Evolutionary conservation across 352 stramenopile genomes (phyloP).

Genomic region (Globisporangium barbulae): DNA sequence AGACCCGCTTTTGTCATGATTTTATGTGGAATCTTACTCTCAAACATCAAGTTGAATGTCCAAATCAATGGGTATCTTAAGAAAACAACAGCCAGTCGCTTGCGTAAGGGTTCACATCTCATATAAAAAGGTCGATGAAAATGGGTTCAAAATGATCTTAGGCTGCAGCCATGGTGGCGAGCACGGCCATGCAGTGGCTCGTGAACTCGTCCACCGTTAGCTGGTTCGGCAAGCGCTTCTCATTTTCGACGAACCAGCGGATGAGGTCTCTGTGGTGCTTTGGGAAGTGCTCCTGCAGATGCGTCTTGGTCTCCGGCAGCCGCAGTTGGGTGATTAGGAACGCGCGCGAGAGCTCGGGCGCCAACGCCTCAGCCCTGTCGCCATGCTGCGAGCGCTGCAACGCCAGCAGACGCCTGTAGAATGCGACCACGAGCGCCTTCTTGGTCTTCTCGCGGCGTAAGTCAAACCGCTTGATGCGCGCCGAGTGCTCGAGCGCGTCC

Average conservation of each 20-base stretch:
- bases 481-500: slow-evolving; percentile 44
- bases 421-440: slow-evolving; percentile 36
- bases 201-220: slow-evolving; percentile 37
- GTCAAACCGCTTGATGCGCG: slow-evolving; percentile 46
- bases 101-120: background rate
- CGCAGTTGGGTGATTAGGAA: slow-evolving; percentile 51
- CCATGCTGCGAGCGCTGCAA: slow-evolving; percentile 50
- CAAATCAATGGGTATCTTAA: background rate
- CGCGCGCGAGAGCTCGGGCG: slow-evolving; percentile 26
- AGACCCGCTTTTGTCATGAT: background rate
- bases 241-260: slow-evolving; percentile 31
- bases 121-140: background rate
- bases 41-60: background rate
- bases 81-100: background rate
- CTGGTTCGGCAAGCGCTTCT: slow-evolving; percentile 29
- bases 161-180: slow-evolving; percentile 28
- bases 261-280: slow-evolving; percentile 61
- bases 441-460: slow-evolving; percentile 64
- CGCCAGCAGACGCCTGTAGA: slow-evolving; percentile 54
- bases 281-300: slow-evolving; percentile 47
- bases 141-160: slow-evolving; percentile 12
- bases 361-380: slow-evolving; percentile 25
- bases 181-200: slow-evolving; percentile 33
- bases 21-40: background rate
- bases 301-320: slow-evolving; percentile 41